Evolutionary conservation across 2,329 filamentous ascomycete species (phyloP).

Genomic region (Aureobasidium sp.): DNA sequence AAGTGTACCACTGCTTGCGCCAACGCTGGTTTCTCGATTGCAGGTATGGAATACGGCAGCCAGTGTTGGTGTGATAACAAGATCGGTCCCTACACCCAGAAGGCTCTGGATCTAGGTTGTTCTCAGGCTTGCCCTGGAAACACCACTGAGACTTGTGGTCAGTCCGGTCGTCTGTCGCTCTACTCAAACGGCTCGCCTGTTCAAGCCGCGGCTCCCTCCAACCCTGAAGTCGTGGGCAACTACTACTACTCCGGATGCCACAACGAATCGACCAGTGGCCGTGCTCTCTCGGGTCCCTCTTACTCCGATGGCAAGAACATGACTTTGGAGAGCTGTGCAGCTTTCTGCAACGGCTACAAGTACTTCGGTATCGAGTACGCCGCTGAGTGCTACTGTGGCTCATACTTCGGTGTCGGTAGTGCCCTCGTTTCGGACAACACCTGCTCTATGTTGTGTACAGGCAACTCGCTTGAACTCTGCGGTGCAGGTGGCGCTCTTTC

Average conservation of each 20-base stretch:
- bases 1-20: slow-evolving; percentile 24
- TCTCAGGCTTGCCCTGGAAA: slow-evolving; percentile 24
- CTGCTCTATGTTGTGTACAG: slow-evolving; percentile 23
- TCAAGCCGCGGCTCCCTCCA: slow-evolving; percentile 17
- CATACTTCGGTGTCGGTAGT: slow-evolving; percentile 16
- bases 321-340: slow-evolving; percentile 32
- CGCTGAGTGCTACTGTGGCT: slow-evolving; percentile 28
- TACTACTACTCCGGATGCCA: slow-evolving; percentile 24
- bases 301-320: slow-evolving; percentile 23
- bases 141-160: slow-evolving; percentile 23
- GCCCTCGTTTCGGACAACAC: slow-evolving; percentile 14
- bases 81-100: slow-evolving; percentile 18
- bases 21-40: slow-evolving; percentile 24
- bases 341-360: slow-evolving; percentile 26
- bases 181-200: slow-evolving; percentile 21
- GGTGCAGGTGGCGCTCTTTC: slow-evolving; percentile 22
- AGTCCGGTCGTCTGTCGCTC: slow-evolving; percentile 23
- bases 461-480: slow-evolving; percentile 21
- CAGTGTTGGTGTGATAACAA: slow-evolving; percentile 28
- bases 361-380: slow-evolving; percentile 33
- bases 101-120: slow-evolving; percentile 25
- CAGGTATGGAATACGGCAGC: slow-evolving; percentile 25
- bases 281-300: slow-evolving; percentile 20
- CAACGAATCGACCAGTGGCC: slow-evolving; percentile 20
- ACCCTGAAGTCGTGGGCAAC: slow-evolving; percentile 21